phyloP scores from a whole-genome alignment of 2,329 filamentous ascomycete species.

The Penicillium sp. region DNA sequence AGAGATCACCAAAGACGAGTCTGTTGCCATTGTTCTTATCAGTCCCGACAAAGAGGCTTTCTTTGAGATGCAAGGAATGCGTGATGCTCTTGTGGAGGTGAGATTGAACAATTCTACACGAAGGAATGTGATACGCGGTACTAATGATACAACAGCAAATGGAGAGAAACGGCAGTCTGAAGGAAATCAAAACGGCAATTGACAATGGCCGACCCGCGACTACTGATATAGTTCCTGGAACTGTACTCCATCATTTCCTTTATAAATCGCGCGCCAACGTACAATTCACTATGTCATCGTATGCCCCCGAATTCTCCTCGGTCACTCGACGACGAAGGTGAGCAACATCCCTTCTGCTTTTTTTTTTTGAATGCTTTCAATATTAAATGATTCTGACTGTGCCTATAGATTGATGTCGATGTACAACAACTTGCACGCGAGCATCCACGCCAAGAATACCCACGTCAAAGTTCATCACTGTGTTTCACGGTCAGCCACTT shows the following conservation, averaged over 20 bases:
- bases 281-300: conserved; percentile 89
- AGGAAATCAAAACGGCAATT: conserved; percentile 71
- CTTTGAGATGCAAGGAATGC: conserved; percentile 77
- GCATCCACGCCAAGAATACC: conserved; percentile 79
- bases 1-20: conserved; percentile 59
- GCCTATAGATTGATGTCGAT: conserved; percentile 67
- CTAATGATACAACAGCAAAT: conserved; percentile 56
- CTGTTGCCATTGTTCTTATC: conserved; percentile 87
- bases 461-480: conserved; percentile 85
- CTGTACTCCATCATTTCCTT: conserved; percentile 82
- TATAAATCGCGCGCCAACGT: conserved; percentile 95
- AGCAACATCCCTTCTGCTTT: conserved; percentile 7
- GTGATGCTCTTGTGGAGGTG: conserved; percentile 60
- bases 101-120: conserved; percentile 10
- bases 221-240: conserved; percentile 75
- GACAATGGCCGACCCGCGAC: conserved; percentile 68
- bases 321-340: conserved; percentile 64
- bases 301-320: conserved; percentile 65
- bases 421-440: conserved; percentile 81
- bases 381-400: conserved; percentile 4
- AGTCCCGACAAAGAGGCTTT: conserved; percentile 92
- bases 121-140: conserved; percentile 26
- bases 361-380: not conserved
- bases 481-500: conserved; percentile 71
- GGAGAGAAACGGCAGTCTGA: conserved; percentile 71